phyloP scores from a whole-genome alignment of 2,329 filamentous ascomycete species.

The Calonectria pteridis region DNA sequence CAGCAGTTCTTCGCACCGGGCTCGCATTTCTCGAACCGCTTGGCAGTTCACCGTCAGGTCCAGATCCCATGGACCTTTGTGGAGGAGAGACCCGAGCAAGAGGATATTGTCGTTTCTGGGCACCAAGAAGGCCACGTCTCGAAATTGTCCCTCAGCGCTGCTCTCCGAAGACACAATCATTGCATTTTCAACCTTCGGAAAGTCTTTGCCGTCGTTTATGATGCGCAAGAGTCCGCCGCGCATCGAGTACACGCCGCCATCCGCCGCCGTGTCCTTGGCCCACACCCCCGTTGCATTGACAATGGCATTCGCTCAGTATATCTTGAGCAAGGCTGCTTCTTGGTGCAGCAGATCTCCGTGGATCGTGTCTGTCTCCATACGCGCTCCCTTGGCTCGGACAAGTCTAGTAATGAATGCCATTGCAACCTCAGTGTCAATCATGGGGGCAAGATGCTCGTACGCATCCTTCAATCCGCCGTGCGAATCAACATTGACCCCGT shows the following conservation, averaged over 20 bases:
- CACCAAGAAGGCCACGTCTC: slow-evolving; percentile 15
- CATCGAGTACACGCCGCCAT: background rate
- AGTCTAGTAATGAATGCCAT: slow-evolving; percentile 7
- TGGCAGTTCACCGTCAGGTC: background rate
- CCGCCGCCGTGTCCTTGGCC: background rate
- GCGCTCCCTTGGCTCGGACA: slow-evolving; percentile 12
- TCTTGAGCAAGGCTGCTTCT: background rate
- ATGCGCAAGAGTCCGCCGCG: slow-evolving; percentile 12
- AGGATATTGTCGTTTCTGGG: slow-evolving; percentile 15
- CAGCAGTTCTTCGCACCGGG: background rate
- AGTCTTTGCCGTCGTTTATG: slow-evolving; percentile 4
- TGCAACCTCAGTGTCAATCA: slow-evolving; percentile 14
- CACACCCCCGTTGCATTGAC: slow-evolving; percentile 9
- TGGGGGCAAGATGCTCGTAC: slow-evolving; percentile 11
- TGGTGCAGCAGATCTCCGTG: background rate
- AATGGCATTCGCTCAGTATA: background rate
- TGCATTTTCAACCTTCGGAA: slow-evolving; percentile 5
- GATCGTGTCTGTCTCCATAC: background rate
- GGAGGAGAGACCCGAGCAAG: slow-evolving; percentile 15
- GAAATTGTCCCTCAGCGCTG: background rate
- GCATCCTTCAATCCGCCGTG: slow-evolving; percentile 9
- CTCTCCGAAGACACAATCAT: slow-evolving; percentile 7
- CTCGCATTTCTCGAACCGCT: slow-evolving; percentile 7
- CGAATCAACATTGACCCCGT: background rate
- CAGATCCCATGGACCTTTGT: background rate